A percentile compares a stretch with the other conserved stretches of the same genome.
Conservation (phyloP, 148 eudicot genomes). For the Tetragonia tetragonoides region DNA sequence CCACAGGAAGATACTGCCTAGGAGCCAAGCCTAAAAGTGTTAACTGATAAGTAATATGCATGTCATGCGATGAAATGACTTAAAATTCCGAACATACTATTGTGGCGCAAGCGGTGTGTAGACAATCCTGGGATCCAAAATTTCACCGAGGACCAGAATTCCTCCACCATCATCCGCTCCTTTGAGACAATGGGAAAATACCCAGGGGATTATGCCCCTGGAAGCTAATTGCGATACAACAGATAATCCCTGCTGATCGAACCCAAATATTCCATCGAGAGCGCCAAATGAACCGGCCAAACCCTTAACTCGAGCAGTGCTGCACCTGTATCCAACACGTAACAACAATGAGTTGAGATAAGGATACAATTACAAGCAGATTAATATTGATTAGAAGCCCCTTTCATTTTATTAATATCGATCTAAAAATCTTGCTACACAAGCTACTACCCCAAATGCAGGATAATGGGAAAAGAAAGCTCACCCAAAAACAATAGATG, state of each 20-base stretch:
- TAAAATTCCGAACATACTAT: slow-evolving; percentile 59
- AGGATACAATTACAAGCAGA: neutral
- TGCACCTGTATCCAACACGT: slow-evolving; percentile 57
- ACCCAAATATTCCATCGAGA: slow-evolving; percentile 93
- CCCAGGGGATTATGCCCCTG: slow-evolving; percentile 80
- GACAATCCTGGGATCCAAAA: slow-evolving; percentile 87
- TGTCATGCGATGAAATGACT: no score
- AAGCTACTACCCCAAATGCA: no score
- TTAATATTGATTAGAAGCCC: no score
- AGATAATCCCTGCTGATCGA: slow-evolving; percentile 82
- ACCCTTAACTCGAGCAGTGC: slow-evolving; percentile 81
- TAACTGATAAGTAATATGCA: no score
- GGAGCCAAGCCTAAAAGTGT: no score
- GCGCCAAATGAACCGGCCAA: slow-evolving; percentile 76
- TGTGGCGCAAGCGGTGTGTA: slow-evolving; percentile 95
- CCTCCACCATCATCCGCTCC: slow-evolving; percentile 95
- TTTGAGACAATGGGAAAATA: slow-evolving; percentile 94
- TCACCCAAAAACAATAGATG: no score
- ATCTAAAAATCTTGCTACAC: no score
- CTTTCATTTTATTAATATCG: no score
- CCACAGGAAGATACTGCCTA: no score
- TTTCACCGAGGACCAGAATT: slow-evolving; percentile 95
- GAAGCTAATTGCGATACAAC: slow-evolving; percentile 84
- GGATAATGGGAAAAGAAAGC: no score
- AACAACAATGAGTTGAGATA: neutral